Percentiles rank a stretch among this genome's conserved stretches.
phyloP scores from a whole-genome alignment of 495 filamentous ascomycete species.

The Xylaria nigripes region DNA sequence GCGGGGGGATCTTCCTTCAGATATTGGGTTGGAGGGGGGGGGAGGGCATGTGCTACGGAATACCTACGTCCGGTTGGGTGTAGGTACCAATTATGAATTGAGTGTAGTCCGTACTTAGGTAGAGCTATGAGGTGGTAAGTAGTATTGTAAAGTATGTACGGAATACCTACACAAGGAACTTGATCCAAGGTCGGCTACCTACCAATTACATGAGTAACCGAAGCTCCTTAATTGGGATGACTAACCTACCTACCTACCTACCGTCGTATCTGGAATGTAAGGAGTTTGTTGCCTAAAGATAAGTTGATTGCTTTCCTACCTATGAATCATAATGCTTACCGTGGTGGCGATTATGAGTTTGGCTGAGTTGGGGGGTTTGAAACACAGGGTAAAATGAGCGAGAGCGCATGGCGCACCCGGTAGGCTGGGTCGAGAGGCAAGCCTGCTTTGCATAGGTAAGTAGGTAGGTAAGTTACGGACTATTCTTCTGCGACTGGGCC shows the following conservation, averaged over 20 bases:
- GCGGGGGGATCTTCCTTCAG: background rate
- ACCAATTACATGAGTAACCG: too few relatives aligned
- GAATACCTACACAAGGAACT: too few relatives aligned
- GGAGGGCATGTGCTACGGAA: background rate
- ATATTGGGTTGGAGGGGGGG: too few relatives aligned
- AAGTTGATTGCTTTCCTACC: background rate
- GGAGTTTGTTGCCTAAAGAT: background rate
- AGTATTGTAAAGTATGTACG: too few relatives aligned
- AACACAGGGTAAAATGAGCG: conserved; percentile 3
- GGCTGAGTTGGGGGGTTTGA: background rate
- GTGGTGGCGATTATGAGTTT: background rate
- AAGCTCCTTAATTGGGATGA: too few relatives aligned
- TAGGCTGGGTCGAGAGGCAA: conserved; percentile 4
- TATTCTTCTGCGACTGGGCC: too few relatives aligned
- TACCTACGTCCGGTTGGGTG: background rate
- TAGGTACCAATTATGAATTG: background rate
- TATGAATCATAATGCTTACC: background rate
- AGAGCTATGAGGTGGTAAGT: too few relatives aligned
- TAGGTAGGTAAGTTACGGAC: background rate
- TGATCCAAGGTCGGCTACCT: too few relatives aligned
- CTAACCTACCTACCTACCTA: too few relatives aligned
- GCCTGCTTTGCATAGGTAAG: background rate
- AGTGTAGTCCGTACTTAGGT: background rate
- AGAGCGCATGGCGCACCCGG: conserved; percentile 2
- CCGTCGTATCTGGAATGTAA: background rate